Evolutionary conservation across 192 early-diverging fungal genomes (phyloP).

Genomic region (Helicostylum pulchrum): DNA sequence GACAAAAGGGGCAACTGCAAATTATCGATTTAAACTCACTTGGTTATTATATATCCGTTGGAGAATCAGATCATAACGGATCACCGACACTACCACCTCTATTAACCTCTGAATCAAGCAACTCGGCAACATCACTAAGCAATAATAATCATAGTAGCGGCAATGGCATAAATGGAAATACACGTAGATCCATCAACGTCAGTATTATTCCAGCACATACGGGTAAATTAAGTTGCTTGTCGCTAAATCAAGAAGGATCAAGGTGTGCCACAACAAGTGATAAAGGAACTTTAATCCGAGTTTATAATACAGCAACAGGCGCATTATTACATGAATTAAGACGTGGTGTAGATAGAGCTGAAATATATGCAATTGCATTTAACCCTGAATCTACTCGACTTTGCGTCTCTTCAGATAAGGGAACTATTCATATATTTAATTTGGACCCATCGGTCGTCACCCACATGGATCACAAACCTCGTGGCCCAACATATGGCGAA

Average conservation of each 20-base stretch:
- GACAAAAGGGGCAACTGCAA: slow-evolving; percentile 81
- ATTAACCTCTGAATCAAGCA: slow-evolving; percentile 20
- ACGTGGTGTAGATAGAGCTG: slow-evolving; percentile 82
- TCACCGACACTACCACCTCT: not conserved
- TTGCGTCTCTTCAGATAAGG: slow-evolving; percentile 87
- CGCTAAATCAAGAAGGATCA: slow-evolving; percentile 71
- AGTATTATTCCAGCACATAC: slow-evolving; percentile 83
- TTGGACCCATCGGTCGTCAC: slow-evolving; percentile 55
- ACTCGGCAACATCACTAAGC: slow-evolving; percentile 23
- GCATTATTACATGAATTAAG: slow-evolving; percentile 81
- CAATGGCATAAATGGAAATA: slow-evolving; percentile 22
- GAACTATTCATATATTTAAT: slow-evolving; percentile 92
- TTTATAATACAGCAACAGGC: slow-evolving; percentile 76
- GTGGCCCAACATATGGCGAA: slow-evolving; percentile 54
- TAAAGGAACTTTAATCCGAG: slow-evolving; percentile 88
- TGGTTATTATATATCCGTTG: slow-evolving; percentile 17
- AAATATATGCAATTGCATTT: slow-evolving; percentile 90
- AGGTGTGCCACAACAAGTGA: slow-evolving; percentile 84
- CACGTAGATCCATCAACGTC: slow-evolving; percentile 50
- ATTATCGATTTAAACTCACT: slow-evolving; percentile 65
- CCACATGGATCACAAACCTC: slow-evolving; percentile 37
- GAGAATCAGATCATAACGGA: not conserved
- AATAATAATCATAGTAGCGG: not conserved
- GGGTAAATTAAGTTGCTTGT: slow-evolving; percentile 70
- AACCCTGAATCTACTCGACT: slow-evolving; percentile 71